Conservation (phyloP, 306 rosid species). For the Begonia loranthoides region DNA sequence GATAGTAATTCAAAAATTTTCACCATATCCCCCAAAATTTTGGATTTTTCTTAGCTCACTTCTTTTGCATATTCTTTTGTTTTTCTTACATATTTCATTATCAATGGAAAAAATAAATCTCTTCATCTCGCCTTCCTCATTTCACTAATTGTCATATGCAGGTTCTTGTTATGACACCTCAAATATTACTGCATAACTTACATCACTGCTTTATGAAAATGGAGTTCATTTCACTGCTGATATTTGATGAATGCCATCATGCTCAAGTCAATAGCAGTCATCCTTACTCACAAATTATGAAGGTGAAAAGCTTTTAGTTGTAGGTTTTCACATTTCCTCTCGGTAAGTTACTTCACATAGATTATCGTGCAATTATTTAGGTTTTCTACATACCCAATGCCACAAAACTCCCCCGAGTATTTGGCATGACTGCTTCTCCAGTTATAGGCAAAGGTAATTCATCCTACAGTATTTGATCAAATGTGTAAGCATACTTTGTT, state of each 20-base stretch:
- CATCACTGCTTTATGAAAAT: conserved; percentile 66
- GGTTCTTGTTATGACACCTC: conserved; percentile 95
- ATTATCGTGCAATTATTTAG: conserved; percentile 23
- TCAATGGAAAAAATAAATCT: not conserved
- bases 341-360: conserved; percentile 7
- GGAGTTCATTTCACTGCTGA: conserved; percentile 71
- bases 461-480: not conserved
- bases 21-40: not conserved
- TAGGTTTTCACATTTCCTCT: conserved; percentile 10
- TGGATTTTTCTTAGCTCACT: not conserved
- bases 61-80: not conserved
- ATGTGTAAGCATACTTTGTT: not conserved
- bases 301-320: conserved; percentile 36
- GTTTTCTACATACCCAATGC: conserved; percentile 30
- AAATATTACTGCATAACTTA: conserved; percentile 47
- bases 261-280: conserved; percentile 86
- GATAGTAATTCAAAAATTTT: too few relatives aligned
- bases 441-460: conserved; percentile 81
- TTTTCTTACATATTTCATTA: too few relatives aligned
- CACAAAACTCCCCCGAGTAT: conserved; percentile 63
- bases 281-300: conserved; percentile 84
- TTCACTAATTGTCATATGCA: conserved; percentile 22
- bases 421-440: conserved; percentile 99
- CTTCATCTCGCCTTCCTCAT: conserved; percentile 10
- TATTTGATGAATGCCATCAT: conserved; percentile 96